Conservation (phyloP, 2,329 filamentous ascomycete genomes). For the Beauveria sp. region DNA sequence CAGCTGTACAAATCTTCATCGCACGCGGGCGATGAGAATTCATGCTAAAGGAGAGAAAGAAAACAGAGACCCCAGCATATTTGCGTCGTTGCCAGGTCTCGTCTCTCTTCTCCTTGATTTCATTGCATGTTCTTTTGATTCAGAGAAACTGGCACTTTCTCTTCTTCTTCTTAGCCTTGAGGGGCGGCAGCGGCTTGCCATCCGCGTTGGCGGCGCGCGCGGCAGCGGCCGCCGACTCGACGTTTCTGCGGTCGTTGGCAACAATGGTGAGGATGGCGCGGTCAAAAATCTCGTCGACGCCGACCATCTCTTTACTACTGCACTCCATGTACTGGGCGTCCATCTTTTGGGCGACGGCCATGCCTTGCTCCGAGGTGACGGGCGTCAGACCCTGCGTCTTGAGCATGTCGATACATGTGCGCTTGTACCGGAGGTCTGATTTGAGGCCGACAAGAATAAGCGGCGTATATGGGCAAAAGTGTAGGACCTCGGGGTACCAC, state of each 20-base stretch:
- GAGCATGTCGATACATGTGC: conserved; percentile 95
- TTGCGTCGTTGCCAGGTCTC: background rate
- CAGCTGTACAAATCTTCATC: background rate
- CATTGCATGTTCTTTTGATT: conserved; percentile 21
- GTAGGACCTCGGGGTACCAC: conserved; percentile 99
- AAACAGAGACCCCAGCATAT: background rate
- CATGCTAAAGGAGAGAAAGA: background rate
- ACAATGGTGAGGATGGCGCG: conserved; percentile 85
- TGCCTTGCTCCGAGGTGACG: conserved; percentile 84
- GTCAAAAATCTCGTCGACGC: conserved; percentile 95
- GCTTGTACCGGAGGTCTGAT: conserved; percentile 90
- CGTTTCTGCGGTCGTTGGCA: conserved; percentile 63
- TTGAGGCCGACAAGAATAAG: conserved; percentile 94
- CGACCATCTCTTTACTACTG: conserved; percentile 94
- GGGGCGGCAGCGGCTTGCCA: conserved; percentile 24
- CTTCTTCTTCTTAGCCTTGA: conserved; percentile 68
- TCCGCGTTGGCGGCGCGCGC: conserved; percentile 30
- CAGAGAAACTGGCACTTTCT: conserved; percentile 74
- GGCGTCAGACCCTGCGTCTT: conserved; percentile 96
- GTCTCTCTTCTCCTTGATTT: conserved; percentile 4
- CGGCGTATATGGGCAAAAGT: conserved; percentile 96
- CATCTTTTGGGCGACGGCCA: conserved; percentile 87
- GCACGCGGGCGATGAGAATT: background rate
- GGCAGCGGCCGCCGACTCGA: conserved; percentile 40
- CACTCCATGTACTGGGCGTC: conserved; percentile 94